Base-by-base conservation (phyloP, 1,139 yeast species). In the Yamadazyma jaroonii region DNA sequence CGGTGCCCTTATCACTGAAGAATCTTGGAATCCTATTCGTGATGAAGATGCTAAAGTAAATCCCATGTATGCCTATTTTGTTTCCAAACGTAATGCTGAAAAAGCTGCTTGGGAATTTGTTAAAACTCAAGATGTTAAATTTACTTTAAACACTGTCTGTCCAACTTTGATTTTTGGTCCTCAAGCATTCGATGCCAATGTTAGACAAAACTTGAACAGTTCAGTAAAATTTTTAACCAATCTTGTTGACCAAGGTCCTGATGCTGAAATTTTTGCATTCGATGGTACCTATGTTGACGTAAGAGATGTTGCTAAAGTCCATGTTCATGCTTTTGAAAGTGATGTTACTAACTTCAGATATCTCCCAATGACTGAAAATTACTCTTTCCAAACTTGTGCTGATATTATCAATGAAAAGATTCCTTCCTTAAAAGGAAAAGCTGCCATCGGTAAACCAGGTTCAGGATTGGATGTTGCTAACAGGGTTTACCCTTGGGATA, bases 51-150 rank as follows among this genome's bases (percentile, higher is more conserved):
- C 66, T 36, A 50, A 50, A 34, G 29, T 35, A 6, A 39, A 42
- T 42, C 52, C 54, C 7, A 28, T 43, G 3, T 9, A 34, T 20
- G 74, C 62, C 2, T 67, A 67, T 37, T 29, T 53, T 28, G 67
- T 54, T 0, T 62, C 70, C 10, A 67, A 67, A 45, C 54, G 57
- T 34, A 50, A 51, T 46, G 64, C 64, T 9, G 64, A 59, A 50
- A 54, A 56, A 42, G 72, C 77, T 2, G 81, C 79, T 1, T 75
- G 84, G 80, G 69, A 74, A 3, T 78, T 73, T 44, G 57, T 72
- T 25, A 50, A 62, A 41, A 44, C 43, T 2, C 54, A 59, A 36
- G 48, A 52, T 25, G 63, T 64, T 11, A 40, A 45, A 23, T 62
- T 62, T 42, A 42, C 46, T 41, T 42, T 65, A 23, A 50, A 57